phyloP scores from a whole-genome alignment of 441 rosid genomes.

The Erodium texanum region DNA sequence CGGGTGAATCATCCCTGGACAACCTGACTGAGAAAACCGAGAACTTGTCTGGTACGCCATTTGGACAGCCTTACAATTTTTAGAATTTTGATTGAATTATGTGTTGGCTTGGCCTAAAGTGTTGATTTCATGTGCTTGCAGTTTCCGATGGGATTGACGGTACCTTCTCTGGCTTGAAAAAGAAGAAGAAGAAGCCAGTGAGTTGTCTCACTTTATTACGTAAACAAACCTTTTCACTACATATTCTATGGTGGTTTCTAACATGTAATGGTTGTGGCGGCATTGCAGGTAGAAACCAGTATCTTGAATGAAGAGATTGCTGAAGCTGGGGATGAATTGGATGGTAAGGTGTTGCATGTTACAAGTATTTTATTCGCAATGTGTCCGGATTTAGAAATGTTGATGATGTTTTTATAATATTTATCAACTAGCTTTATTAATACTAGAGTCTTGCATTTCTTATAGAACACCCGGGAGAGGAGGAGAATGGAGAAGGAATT shows the following conservation, averaged over 20 bases:
- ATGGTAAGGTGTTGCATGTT: slow-evolving; percentile 33
- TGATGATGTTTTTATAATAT: neutral
- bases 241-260: neutral
- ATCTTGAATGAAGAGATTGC: slow-evolving; percentile 41
- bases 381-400: neutral
- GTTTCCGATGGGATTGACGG: slow-evolving; percentile 65
- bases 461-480: slow-evolving; percentile 41
- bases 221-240: neutral
- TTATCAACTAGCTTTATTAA: neutral
- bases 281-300: slow-evolving; percentile 50
- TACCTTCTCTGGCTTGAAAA: slow-evolving; percentile 69
- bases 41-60: slow-evolving; percentile 37
- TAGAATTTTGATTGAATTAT: neutral
- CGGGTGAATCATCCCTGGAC: slow-evolving; percentile 45
- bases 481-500: slow-evolving; percentile 43
- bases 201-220: slow-evolving; percentile 21
- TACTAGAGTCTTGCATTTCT: neutral
- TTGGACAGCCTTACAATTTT: neutral
- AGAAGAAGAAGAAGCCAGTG: slow-evolving; percentile 93
- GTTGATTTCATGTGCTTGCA: slow-evolving; percentile 21
- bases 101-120: neutral
- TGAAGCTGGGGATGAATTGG: slow-evolving; percentile 49
- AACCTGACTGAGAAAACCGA: slow-evolving; percentile 54
- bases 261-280: slow-evolving; percentile 8
- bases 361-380: neutral